Evolutionary conservation across 1,139 yeast species (phyloP).

Genomic region (Nakaseomyces bracarensis): DNA sequence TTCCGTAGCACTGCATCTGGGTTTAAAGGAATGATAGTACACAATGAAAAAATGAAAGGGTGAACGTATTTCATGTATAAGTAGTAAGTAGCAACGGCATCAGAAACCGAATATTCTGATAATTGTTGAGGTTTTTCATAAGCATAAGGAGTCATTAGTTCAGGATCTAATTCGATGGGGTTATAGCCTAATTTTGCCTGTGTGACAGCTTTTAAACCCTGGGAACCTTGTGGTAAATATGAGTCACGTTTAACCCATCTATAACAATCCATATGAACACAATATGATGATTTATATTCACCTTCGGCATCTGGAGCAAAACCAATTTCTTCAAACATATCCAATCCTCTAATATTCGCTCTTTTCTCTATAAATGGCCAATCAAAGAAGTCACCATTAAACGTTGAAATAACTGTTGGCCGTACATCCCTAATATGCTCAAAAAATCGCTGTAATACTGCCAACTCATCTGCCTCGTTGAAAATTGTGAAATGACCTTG

Average conservation of each 20-base stretch:
- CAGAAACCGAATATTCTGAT: conserved; percentile 96
- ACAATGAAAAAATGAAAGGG: conserved; percentile 91
- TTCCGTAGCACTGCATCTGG: conserved; percentile 95
- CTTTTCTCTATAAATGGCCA: conserved; percentile 98
- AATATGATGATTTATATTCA: conserved; percentile 85
- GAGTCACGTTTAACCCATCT: conserved; percentile 99
- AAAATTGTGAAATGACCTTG: conserved; percentile 86
- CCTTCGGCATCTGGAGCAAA: conserved; percentile 85
- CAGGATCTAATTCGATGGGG: conserved; percentile 96
- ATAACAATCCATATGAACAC: conserved; percentile 96
- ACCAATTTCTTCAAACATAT: conserved; percentile 91
- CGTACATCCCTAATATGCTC: conserved; percentile 81
- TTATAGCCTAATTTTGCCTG: conserved; percentile 92
- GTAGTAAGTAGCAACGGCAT: conserved; percentile 97
- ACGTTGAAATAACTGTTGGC: conserved; percentile 95
- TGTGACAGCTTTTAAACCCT: conserved; percentile 96
- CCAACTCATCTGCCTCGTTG: conserved; percentile 81
- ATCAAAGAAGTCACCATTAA: conserved; percentile 97
- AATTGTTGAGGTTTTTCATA: conserved; percentile 84
- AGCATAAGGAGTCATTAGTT: conserved; percentile 96
- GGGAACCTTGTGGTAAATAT: conserved; percentile 96
- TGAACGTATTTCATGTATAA: conserved; percentile 94
- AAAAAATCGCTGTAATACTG: conserved; percentile 64
- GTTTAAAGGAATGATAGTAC: conserved; percentile 89
- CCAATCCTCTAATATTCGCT: conserved; percentile 71